phyloP scores from a whole-genome alignment of 352 stramenopile genomes.

The Pythium phragmiticola region DNA sequence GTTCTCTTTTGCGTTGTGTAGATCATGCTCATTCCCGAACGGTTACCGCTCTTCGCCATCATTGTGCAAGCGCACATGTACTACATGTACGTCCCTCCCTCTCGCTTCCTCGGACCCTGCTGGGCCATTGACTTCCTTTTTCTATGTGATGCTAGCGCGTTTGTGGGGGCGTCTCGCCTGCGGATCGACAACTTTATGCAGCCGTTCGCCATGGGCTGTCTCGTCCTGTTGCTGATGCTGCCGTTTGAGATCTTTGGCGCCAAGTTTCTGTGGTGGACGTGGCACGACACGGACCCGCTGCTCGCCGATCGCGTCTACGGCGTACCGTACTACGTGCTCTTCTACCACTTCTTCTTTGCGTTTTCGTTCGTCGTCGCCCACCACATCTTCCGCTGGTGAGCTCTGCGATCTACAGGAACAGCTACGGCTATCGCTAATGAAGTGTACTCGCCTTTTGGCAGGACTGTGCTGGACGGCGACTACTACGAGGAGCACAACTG shows the following conservation, averaged over 20 bases:
- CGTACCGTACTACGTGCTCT: constrained; percentile 62
- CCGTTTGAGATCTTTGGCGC: constrained; percentile 74
- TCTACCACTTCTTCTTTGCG: constrained; percentile 66
- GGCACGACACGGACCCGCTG: constrained; percentile 78
- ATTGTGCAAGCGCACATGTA: constrained; percentile 73
- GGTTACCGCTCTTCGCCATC: constrained; percentile 55
- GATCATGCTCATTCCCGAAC: constrained; percentile 28
- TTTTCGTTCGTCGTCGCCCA: constrained; percentile 51
- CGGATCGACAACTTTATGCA: constrained; percentile 75
- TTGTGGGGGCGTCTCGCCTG: constrained; percentile 63
- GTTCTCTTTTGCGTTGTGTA: background rate
- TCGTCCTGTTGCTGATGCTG: constrained; percentile 57
- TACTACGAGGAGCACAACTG: constrained; percentile 68
- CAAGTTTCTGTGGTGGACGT: constrained; percentile 88
- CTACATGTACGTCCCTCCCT: constrained; percentile 52
- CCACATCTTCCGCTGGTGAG: constrained; percentile 57
- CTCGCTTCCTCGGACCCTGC: background rate
- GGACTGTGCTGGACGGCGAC: constrained; percentile 47
- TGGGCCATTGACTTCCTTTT: background rate
- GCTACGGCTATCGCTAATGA: background rate
- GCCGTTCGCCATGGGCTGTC: constrained; percentile 59
- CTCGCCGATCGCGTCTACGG: constrained; percentile 58
- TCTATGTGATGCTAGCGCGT: constrained; percentile 39
- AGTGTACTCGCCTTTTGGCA: constrained; percentile 15
- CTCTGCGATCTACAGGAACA: background rate